These are phyloP conservation scores for Raffaelea albimanens DNA, from an alignment of 2,329 filamentous ascomycete genomes.

Conservation along the genomic window DNA sequence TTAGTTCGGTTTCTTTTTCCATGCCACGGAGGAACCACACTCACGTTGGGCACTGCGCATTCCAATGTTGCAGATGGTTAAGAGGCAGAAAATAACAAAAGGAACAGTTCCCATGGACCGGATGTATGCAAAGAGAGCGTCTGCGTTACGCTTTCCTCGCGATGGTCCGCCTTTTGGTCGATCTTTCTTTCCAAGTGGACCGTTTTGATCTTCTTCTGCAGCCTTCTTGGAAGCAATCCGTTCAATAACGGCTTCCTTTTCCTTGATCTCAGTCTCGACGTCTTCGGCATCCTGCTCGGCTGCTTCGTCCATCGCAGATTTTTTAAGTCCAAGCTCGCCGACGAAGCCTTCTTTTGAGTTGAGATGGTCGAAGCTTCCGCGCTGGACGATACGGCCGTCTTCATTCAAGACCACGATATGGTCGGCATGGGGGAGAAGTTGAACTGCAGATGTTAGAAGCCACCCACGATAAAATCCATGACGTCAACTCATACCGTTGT, in stretches of 20 bases:
- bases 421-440: conserved; percentile 7
- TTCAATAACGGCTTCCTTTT: conserved; percentile 8
- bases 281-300: conserved; percentile 4
- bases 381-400: conserved; percentile 7
- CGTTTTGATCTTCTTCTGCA: background rate
- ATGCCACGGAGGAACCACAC: background rate
- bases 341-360: conserved; percentile 4
- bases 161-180: background rate
- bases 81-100: conserved; percentile 7
- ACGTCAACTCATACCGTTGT: conserved; percentile 8
- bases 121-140: conserved; percentile 8
- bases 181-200: background rate
- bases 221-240: conserved; percentile 3
- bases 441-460: background rate
- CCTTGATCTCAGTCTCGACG: conserved; percentile 5
- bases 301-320: conserved; percentile 8
- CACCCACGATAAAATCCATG: too few relatives aligned
- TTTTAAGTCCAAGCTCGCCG: conserved; percentile 4
- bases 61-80: conserved; percentile 3
- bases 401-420: conserved; percentile 10
- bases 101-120: conserved; percentile 2
- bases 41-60: conserved; percentile 12
- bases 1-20: too few relatives aligned
- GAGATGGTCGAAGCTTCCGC: conserved; percentile 10
- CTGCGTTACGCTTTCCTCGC: conserved; percentile 10